Percentiles rank a stretch among this genome's conserved stretches.
phyloP scores from a whole-genome alignment of 148 eudicot genomes.

The Agrostemma githago region DNA sequence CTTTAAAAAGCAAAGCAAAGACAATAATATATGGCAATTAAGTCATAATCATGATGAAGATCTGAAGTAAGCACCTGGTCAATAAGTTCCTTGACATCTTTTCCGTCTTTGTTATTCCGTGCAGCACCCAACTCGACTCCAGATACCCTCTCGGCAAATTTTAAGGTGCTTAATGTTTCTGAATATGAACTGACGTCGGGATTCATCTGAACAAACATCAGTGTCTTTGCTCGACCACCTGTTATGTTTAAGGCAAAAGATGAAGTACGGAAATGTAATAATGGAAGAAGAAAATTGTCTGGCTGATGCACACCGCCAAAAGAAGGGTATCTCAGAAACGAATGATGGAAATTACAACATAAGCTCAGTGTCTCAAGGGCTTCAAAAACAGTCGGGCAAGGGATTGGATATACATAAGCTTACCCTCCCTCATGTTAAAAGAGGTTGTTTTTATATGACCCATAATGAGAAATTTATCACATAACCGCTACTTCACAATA shows the following conservation, averaged over 20 bases:
- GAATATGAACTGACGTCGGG: conserved; percentile 51
- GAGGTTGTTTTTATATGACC: background rate
- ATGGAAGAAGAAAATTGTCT: background rate
- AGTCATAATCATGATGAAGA: background rate
- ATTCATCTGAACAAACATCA: conserved; percentile 74
- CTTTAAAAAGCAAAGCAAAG: background rate
- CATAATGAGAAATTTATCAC: background rate
- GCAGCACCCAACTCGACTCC: conserved; percentile 84
- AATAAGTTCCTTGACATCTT: conserved; percentile 52
- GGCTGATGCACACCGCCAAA: background rate
- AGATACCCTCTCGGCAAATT: conserved; percentile 78
- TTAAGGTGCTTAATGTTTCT: conserved; percentile 62
- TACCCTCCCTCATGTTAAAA: background rate
- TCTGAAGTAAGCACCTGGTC: conserved; percentile 50
- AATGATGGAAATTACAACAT: background rate
- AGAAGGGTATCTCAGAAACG: background rate
- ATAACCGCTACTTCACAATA: background rate
- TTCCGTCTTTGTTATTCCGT: conserved; percentile 56
- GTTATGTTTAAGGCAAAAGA: conserved; percentile 17
- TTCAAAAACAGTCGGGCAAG: background rate
- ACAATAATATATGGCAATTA: background rate
- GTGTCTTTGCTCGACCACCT: conserved; percentile 90
- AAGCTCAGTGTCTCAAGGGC: background rate
- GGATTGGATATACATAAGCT: background rate
- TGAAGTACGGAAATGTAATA: background rate